A percentile compares a stretch with the other conserved stretches of the same genome.
Conservation (phyloP, 2,329 filamentous ascomycete genomes). For the Lojkania enalia region DNA sequence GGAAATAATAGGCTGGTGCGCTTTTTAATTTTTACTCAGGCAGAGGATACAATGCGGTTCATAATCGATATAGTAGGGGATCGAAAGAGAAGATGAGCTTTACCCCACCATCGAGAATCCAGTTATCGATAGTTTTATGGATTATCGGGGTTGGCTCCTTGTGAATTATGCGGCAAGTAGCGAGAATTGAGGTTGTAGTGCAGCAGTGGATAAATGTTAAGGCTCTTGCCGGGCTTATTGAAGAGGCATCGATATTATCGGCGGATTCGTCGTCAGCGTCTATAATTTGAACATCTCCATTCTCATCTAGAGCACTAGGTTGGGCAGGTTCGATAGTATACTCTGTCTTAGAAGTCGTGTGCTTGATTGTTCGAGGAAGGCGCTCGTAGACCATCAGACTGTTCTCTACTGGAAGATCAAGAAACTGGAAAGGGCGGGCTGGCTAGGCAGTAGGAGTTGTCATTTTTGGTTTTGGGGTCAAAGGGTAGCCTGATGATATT, state of each 20-base stretch:
- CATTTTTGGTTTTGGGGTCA: too few species aligned
- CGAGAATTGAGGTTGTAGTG: not conserved
- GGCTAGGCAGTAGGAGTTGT: too few species aligned
- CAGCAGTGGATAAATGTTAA: not conserved
- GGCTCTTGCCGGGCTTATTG: not conserved
- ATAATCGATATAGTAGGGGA: too few species aligned
- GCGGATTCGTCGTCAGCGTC: not conserved
- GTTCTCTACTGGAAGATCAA: conserved; percentile 5
- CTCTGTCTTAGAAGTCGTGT: not conserved
- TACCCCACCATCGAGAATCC: not conserved
- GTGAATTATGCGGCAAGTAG: not conserved
- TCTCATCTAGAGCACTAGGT: not conserved
- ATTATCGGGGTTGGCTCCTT: not conserved
- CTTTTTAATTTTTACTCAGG: not conserved
- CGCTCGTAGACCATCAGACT: conserved; percentile 4
- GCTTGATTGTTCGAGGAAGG: not conserved
- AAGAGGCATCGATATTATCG: not conserved
- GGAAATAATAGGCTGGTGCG: too few species aligned
- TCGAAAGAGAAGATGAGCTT: too few species aligned
- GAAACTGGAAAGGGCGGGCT: conserved; percentile 7
- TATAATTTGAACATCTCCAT: not conserved
- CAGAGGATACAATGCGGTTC: too few species aligned
- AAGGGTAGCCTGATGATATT: too few species aligned
- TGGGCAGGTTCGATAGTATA: not conserved
- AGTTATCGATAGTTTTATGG: not conserved